Conservation (phyloP, 2,329 filamentous ascomycete species). For the Hypoxylon sp. region DNA sequence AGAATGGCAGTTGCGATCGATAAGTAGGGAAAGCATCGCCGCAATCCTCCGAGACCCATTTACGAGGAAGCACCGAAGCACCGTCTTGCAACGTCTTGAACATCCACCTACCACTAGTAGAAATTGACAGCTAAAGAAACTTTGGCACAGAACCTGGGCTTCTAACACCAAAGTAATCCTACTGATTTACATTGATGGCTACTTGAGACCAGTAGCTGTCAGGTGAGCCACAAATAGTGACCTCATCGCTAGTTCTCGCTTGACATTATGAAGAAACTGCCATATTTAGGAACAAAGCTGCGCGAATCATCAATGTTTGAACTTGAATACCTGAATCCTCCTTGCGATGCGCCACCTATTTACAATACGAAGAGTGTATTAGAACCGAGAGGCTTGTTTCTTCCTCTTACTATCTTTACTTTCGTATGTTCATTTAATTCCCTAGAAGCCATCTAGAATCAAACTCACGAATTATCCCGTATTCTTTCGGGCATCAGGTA, state of each 20-base stretch:
- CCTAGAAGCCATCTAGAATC: conserved; percentile 29
- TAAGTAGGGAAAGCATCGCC: conserved; percentile 25
- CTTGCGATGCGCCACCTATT: conserved; percentile 17
- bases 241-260: conserved; percentile 13
- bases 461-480: conserved; percentile 10
- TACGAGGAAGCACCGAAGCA: conserved; percentile 14
- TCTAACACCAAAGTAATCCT: conserved; percentile 27
- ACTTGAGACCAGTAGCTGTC: neutral
- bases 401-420: conserved; percentile 10
- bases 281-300: conserved; percentile 19
- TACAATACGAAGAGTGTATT: conserved; percentile 22
- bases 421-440: conserved; percentile 18
- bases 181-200: conserved; percentile 26
- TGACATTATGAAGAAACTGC: conserved; percentile 11
- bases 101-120: conserved; percentile 28
- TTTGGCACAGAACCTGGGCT: conserved; percentile 20
- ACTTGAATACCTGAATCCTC: conserved; percentile 38
- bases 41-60: conserved; percentile 27
- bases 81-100: conserved; percentile 1
- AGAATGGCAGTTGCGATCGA: conserved; percentile 6
- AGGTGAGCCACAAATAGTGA: conserved; percentile 9
- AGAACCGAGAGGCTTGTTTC: neutral
- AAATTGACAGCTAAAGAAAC: conserved; percentile 8
- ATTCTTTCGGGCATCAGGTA: conserved; percentile 9
- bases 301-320: conserved; percentile 39